phyloP scores from a whole-genome alignment of 208 protist species.

The Trypanosoma mega region DNA sequence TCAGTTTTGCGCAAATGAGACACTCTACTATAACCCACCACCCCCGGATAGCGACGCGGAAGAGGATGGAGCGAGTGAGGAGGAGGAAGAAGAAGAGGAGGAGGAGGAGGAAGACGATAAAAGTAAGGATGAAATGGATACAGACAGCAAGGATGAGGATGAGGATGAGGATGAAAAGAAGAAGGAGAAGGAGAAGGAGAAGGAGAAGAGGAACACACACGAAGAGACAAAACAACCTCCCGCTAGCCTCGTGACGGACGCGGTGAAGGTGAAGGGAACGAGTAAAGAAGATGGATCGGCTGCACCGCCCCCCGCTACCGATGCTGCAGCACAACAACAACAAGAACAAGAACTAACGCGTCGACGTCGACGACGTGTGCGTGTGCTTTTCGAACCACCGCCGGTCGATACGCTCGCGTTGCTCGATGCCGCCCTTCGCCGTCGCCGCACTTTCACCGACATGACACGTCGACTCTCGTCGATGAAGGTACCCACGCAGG shows the following conservation, averaged over 20 bases:
- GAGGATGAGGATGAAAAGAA: background rate
- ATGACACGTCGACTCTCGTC: constrained; percentile 18
- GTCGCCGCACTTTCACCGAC: constrained; percentile 63
- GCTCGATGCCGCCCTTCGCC: constrained; percentile 36
- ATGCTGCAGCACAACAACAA: no score
- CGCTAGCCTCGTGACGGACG: no score
- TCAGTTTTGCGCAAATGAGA: constrained; percentile 41
- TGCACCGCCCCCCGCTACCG: background rate
- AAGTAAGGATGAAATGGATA: constrained; percentile 1
- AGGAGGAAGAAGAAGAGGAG: constrained; percentile 59
- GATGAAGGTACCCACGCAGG: constrained; percentile 31
- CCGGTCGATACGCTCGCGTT: constrained; percentile 44
- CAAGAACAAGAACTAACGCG: no score
- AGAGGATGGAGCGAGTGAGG: constrained; percentile 39
- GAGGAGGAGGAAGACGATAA: constrained; percentile 33
- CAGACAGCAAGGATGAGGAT: background rate
- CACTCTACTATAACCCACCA: constrained; percentile 50
- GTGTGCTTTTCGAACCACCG: no score
- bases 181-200: background rate
- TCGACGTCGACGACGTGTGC: no score
- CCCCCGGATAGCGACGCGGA: constrained; percentile 56
- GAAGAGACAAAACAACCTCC: no score
- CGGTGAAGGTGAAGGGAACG: background rate
- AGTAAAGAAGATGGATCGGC: constrained; percentile 20
- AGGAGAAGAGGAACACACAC: constrained; percentile 1